These are phyloP conservation scores for Selaginella tamariscina DNA, from an alignment of 75 land plant genomes.

Conservation along the genomic window DNA sequence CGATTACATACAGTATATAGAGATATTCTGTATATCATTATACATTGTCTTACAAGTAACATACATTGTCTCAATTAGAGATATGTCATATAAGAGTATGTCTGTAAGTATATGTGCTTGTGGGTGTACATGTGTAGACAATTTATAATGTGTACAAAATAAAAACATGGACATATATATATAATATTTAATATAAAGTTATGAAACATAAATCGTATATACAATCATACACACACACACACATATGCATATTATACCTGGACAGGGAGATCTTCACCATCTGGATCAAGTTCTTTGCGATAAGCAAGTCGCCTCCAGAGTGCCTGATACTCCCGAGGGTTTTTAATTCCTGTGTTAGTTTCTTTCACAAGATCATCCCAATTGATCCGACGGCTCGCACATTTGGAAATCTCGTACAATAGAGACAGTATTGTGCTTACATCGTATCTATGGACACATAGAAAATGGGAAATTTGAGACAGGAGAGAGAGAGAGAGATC, in stretches of 20 bases:
- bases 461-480: neutral
- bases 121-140: too few species aligned
- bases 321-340: slow-evolving; percentile 74
- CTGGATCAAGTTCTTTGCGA: slow-evolving; percentile 20
- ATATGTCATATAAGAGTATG: too few species aligned
- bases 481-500: neutral
- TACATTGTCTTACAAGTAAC: too few species aligned
- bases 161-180: too few species aligned
- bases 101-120: too few species aligned
- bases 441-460: slow-evolving; percentile 36
- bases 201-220: too few species aligned
- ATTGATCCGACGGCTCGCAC: slow-evolving; percentile 39
- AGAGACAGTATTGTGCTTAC: slow-evolving; percentile 52
- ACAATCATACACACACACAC: too few species aligned
- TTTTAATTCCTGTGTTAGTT: slow-evolving; percentile 64
- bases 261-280: neutral
- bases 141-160: too few species aligned
- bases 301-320: slow-evolving; percentile 89
- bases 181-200: too few species aligned
- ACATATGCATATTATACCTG: neutral
- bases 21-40: too few species aligned
- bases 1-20: too few species aligned
- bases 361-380: slow-evolving; percentile 56
- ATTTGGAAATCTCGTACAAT: slow-evolving; percentile 54
- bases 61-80: too few species aligned